Evolutionary conservation across 2,329 filamentous ascomycete genomes (phyloP).

Genomic region (Microdochium paspali): DNA sequence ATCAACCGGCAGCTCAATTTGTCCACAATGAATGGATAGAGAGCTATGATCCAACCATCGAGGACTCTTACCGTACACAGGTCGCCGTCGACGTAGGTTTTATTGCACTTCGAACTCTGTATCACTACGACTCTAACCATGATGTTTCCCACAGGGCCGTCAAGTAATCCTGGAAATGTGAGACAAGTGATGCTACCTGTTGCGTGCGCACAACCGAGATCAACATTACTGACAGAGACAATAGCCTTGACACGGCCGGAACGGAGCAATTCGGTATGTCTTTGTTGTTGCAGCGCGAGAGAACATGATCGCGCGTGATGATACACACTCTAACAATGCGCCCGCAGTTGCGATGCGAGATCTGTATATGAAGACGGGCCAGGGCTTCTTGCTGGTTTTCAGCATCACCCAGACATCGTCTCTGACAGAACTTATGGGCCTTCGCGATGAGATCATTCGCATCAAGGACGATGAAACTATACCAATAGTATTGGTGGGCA

Average conservation of each 20-base stretch:
- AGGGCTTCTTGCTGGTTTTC: slow-evolving; percentile 87
- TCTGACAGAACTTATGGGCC: slow-evolving; percentile 69
- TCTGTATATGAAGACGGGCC: slow-evolving; percentile 87
- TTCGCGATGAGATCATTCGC: slow-evolving; percentile 82
- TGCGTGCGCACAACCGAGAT: no score
- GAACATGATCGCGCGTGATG: no score
- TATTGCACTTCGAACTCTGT: slow-evolving; percentile 6
- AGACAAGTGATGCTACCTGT: slow-evolving; percentile 22
- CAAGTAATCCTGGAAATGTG: slow-evolving; percentile 88
- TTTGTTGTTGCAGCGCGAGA: background rate
- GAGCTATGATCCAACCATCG: slow-evolving; percentile 71
- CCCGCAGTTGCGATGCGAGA: slow-evolving; percentile 58
- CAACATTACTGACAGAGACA: slow-evolving; percentile 10
- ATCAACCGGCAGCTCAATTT: slow-evolving; percentile 61
- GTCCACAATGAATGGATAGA: slow-evolving; percentile 94
- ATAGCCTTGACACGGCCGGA: slow-evolving; percentile 76
- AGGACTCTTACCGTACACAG: slow-evolving; percentile 68
- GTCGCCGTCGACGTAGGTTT: slow-evolving; percentile 72
- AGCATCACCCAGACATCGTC: slow-evolving; percentile 81
- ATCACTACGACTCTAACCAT: slow-evolving; percentile 13
- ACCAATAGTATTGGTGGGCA: slow-evolving; percentile 83
- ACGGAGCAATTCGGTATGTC: slow-evolving; percentile 85
- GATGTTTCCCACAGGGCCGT: slow-evolving; percentile 51
- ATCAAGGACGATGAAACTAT: slow-evolving; percentile 84
- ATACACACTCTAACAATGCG: no score